Evolutionary conservation across 1,284 basidiomycete species (phyloP).

Genomic region (Cryptococcus wingfieldii): DNA sequence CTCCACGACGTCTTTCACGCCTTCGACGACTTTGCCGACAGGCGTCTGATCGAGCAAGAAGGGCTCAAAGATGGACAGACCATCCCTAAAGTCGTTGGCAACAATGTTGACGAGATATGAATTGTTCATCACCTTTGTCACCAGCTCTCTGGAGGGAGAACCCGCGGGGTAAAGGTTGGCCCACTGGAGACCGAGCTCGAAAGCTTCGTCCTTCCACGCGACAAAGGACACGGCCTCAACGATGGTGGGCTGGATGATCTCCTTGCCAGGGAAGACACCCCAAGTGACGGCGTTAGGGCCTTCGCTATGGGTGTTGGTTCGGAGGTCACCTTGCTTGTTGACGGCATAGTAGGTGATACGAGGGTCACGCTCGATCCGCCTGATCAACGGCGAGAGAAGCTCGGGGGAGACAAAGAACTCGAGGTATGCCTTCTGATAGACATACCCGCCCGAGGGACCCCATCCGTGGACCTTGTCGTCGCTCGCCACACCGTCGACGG

Average conservation of each 20-base stretch:
- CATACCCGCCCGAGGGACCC: conserved; percentile 83
- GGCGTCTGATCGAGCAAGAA: conserved; percentile 55
- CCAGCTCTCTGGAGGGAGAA: conserved; percentile 69
- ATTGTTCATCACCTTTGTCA: conserved; percentile 72
- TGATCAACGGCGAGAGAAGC: conserved; percentile 69
- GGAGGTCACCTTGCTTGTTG: conserved; percentile 71
- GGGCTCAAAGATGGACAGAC: conserved; percentile 77
- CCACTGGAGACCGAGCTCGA: conserved; percentile 92
- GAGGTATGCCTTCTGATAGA: conserved; percentile 98
- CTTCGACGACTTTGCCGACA: conserved; percentile 12
- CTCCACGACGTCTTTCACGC: conserved; percentile 10
- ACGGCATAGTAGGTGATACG: conserved; percentile 92
- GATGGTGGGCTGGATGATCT: conserved; percentile 92
- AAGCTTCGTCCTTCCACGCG: conserved; percentile 76
- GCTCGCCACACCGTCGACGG: conserved; percentile 85
- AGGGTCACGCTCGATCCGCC: conserved; percentile 79
- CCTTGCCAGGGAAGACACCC: conserved; percentile 98
- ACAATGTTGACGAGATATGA: conserved; percentile 94
- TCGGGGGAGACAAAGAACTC: conserved; percentile 87
- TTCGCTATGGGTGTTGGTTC: conserved; percentile 91
- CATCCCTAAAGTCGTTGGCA: conserved; percentile 89
- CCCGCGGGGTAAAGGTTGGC: conserved; percentile 77
- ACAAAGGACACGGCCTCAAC: conserved; percentile 70
- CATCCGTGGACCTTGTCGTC: conserved; percentile 86
- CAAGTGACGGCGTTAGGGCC: conserved; percentile 98